phyloP scores from a whole-genome alignment of 495 filamentous ascomycete genomes.

The Aspergillus cavernicola region DNA sequence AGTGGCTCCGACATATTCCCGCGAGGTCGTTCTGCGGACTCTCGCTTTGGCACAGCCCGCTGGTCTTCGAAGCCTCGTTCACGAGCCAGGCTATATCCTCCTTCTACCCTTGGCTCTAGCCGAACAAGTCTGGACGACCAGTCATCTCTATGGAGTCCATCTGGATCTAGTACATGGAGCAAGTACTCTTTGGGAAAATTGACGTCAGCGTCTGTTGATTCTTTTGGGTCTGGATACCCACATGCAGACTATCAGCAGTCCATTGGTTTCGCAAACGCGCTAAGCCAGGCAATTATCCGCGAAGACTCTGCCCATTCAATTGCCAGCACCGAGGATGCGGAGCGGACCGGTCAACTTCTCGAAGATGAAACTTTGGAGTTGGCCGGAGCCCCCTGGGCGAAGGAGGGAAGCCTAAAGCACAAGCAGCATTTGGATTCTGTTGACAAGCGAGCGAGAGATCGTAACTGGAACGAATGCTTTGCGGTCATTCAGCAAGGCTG shows the following conservation, averaged over 20 bases:
- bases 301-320: slow-evolving; percentile 68
- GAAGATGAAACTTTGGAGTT: slow-evolving; percentile 91
- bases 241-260: slow-evolving; percentile 89
- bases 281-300: slow-evolving; percentile 94
- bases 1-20: slow-evolving; percentile 72
- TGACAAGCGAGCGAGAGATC: slow-evolving; percentile 87
- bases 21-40: slow-evolving; percentile 67
- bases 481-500: slow-evolving; percentile 98
- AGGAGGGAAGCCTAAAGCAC: slow-evolving; percentile 92
- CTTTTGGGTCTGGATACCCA: slow-evolving; percentile 72
- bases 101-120: slow-evolving; percentile 82
- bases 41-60: slow-evolving; percentile 59
- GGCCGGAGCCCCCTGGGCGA: slow-evolving; percentile 91
- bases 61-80: slow-evolving; percentile 87
- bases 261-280: slow-evolving; percentile 94
- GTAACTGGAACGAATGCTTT: slow-evolving; percentile 92
- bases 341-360: slow-evolving; percentile 64
- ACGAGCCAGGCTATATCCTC: slow-evolving; percentile 70
- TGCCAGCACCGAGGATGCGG: slow-evolving; percentile 45
- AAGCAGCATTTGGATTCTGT: slow-evolving; percentile 90
- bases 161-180: slow-evolving; percentile 88
- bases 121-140: slow-evolving; percentile 90
- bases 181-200: slow-evolving; percentile 86
- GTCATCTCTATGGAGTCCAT: slow-evolving; percentile 87
- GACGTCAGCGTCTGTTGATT: slow-evolving; percentile 87